Evolutionary conservation across 2,329 filamentous ascomycete genomes (phyloP).

Genomic region (Triangularia verruculosa): DNA sequence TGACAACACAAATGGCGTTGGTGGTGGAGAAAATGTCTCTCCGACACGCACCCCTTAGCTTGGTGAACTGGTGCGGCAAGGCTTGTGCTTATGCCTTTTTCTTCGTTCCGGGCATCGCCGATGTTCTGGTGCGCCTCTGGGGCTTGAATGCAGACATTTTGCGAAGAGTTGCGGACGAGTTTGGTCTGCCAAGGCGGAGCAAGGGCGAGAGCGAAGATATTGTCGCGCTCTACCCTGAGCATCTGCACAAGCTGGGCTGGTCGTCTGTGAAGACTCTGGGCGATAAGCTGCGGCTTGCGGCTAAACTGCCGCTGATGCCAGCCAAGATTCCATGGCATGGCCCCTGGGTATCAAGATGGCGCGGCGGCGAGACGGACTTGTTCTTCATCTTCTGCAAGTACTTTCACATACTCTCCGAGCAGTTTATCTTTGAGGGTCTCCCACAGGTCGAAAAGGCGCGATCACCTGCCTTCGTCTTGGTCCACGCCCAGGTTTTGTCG

Average conservation of each 20-base stretch:
- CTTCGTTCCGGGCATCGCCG: conserved; percentile 82
- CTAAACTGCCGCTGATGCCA: conserved; percentile 63
- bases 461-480: conserved; percentile 72
- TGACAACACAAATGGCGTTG: conserved; percentile 78
- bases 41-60: conserved; percentile 60
- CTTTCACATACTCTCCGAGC: conserved; percentile 74
- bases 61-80: conserved; percentile 85
- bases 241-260: conserved; percentile 57
- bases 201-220: conserved; percentile 62
- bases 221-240: conserved; percentile 65
- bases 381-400: conserved; percentile 92
- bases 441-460: conserved; percentile 56
- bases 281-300: conserved; percentile 61
- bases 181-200: conserved; percentile 58
- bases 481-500: conserved; percentile 78
- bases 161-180: conserved; percentile 67
- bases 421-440: conserved; percentile 60
- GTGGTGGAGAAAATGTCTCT: conserved; percentile 87
- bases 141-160: conserved; percentile 65
- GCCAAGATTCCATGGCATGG: conserved; percentile 80
- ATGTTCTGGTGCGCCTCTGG: conserved; percentile 81
- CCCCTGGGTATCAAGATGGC: conserved; percentile 82
- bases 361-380: conserved; percentile 80
- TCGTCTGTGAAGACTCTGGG: conserved; percentile 48
- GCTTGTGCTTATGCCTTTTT: conserved; percentile 91